Evolutionary conservation across 192 early-diverging fungal species (phyloP), one percentile per base, ranked within the genome.

Genomic region (Rhizophagus sp.): DNA sequence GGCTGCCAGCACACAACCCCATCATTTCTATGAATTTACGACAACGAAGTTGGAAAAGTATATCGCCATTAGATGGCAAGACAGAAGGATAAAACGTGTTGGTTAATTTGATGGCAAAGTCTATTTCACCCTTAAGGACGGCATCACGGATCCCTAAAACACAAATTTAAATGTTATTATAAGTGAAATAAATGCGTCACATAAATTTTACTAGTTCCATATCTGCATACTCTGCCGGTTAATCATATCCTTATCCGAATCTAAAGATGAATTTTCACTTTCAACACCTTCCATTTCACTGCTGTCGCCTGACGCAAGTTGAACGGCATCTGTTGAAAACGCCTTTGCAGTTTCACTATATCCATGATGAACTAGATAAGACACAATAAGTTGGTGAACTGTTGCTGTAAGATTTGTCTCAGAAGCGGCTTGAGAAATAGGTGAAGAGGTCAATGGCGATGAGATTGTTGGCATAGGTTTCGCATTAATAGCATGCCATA

Each of bases 11-110:
- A 62, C 80, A 73, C 41, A 62, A 52, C 2, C 64, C 41, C 62
- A 98, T 91, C 86, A 97, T 88, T 87, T 98, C 95, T 24, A 98
- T 89, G 83, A 97, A 98, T 81, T 95, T 90, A 62, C 89, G 92
- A 81, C 97, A 96, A 27, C 90, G 86, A 44, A 99, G 88, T 71
- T 89, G 89, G 73, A 98, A 96, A 64, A 89, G 83, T 63, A 98
- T 83, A 47, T 89, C 83, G 50, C 87, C 88, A 74, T 95, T 88
- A 17, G 86, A 81, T 9, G 79, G 34, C 13, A 97, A 84, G 25
- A 98, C 84, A 0, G 67, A 79, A 0, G 97, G 95, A 78, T 93
- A 97, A 49, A 88, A 84, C 15, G 84, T 72, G 61, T 95, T 87
- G 50, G 92, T 83, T 50, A 94, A 67, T n/a, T 82, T 79, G 33